phyloP scores from a whole-genome alignment of 2,329 filamentous ascomycete species.

The Fusarium luffae region DNA sequence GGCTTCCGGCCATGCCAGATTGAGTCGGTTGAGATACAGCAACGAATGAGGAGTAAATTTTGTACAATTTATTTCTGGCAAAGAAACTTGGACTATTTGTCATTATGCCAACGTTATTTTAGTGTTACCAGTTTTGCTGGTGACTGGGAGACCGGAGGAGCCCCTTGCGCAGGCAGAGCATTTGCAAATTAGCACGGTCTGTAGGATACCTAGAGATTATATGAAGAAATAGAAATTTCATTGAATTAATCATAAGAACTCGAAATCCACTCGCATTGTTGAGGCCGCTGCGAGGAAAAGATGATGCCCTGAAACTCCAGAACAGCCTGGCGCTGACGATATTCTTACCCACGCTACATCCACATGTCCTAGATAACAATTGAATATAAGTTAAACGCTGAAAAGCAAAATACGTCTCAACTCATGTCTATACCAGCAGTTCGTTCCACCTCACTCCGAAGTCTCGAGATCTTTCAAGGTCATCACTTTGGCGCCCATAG shows the following conservation, averaged over 20 bases:
- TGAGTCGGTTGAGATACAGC: constrained; percentile 30
- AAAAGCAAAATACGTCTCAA: background rate
- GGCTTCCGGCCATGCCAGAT: constrained; percentile 1
- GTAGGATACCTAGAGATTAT: background rate
- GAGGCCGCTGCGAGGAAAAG: constrained; percentile 7
- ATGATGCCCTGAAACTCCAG: constrained; percentile 39
- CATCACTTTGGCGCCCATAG: constrained; percentile 50
- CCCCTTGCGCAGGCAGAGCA: background rate
- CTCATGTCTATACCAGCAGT: background rate
- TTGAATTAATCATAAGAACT: constrained; percentile 24
- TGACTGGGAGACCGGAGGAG: background rate
- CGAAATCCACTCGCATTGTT: constrained; percentile 8
- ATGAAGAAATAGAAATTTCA: constrained; percentile 12
- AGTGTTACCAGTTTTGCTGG: background rate
- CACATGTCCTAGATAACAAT: background rate
- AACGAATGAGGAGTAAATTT: constrained; percentile 4
- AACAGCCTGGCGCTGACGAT: constrained; percentile 28
- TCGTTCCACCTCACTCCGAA: constrained; percentile 40
- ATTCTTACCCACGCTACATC: constrained; percentile 20
- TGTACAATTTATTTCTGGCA: background rate
- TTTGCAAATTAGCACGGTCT: background rate
- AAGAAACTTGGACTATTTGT: background rate
- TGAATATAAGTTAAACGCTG: background rate
- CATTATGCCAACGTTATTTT: background rate
- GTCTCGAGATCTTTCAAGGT: constrained; percentile 48